Base-by-base conservation (phyloP, 768 basidiomycete species). In the Suillus hirtellus region DNA sequence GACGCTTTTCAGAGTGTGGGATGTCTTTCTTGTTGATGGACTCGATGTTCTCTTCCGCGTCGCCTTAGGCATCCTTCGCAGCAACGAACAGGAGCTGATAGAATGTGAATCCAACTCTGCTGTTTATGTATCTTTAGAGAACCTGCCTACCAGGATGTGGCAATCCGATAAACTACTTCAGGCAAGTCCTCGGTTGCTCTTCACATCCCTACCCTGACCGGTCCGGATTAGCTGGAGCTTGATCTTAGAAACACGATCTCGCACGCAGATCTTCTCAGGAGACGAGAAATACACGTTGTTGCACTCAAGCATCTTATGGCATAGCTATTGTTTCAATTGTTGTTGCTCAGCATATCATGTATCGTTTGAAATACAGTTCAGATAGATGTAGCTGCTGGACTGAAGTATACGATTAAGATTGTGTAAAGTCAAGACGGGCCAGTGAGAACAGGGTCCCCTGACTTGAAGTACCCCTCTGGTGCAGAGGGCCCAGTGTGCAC, bases 1-100 rank as follows among this genome's bases (percentile, higher is more conserved):
- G 93, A 99, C 96, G 0, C 79, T 99, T 46, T 96, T 98, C 77
- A 82, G 96, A 58, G 89, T 98, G 7, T 99, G 97, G 96, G 96
- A 99, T 69, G 82, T 97, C 21, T 93, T 98, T 76, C 86, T 98
- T 62, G 88, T 96, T 2, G 95, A 97, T 70, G 96, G 96, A 1
- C 80, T 95, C 31, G 94, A 96, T 67, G 91, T 95, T 6, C 82
- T 96, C 19, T 95, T 95, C 77, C 88, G 96, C n/a, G 76, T 96
- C 53, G 94, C 95, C 0, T 80, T 99, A 47, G 90, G 87, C 21
- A 93, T 99, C 47, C 81, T 99, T 58, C 89, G 89, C 63, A 84
- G 81, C 63, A 93, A 92, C 74, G 93, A 96, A 73, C 81, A 81
- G 47, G 95, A 97, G 67, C 84, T 99, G 0, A 77, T 96, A 27